Percentiles rank a stretch among this genome's conserved stretches.
phyloP scores from a whole-genome alignment of 164 flowering plant genomes.

The Macadamia integrifolia region DNA sequence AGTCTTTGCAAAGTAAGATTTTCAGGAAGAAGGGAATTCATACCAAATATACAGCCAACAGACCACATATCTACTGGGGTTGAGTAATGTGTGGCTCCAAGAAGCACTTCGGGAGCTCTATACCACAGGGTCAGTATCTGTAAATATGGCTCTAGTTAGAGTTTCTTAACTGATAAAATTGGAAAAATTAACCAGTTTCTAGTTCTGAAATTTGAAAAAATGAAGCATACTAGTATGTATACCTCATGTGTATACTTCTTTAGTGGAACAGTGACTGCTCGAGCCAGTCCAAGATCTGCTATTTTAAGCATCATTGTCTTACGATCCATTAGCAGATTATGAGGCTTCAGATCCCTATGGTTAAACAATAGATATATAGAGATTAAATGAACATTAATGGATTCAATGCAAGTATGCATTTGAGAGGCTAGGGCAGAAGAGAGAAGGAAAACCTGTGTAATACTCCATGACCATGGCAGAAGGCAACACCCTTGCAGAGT shows the following conservation, averaged over 20 bases:
- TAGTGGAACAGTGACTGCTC: conserved; percentile 74
- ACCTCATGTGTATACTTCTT: conserved; percentile 98
- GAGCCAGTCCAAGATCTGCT: conserved; percentile 90
- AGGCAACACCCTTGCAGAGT: conserved; percentile 91
- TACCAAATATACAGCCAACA: conserved; percentile 94
- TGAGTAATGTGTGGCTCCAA: conserved; percentile 36
- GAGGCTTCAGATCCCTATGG: conserved; percentile 88
- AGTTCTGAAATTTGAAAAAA: neutral
- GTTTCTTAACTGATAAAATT: neutral
- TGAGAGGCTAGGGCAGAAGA: neutral
- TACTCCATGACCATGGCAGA: conserved; percentile 91
- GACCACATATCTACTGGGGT: conserved; percentile 93
- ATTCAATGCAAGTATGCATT: neutral
- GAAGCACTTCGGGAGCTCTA: conserved; percentile 34
- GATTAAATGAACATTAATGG: neutral
- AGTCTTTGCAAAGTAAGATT: too few species aligned
- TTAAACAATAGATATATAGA: neutral
- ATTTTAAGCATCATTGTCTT: conserved; percentile 74
- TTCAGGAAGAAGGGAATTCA: too few species aligned
- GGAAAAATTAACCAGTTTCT: neutral
- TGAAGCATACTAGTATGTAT: neutral
- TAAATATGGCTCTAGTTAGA: neutral
- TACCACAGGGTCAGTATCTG: conserved; percentile 71
- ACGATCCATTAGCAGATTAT: conserved; percentile 87
- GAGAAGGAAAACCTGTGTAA: conserved; percentile 53